Evolutionary conservation across 106 monocot species (phyloP).

Genomic region (Acanthochlamys bracteata): DNA sequence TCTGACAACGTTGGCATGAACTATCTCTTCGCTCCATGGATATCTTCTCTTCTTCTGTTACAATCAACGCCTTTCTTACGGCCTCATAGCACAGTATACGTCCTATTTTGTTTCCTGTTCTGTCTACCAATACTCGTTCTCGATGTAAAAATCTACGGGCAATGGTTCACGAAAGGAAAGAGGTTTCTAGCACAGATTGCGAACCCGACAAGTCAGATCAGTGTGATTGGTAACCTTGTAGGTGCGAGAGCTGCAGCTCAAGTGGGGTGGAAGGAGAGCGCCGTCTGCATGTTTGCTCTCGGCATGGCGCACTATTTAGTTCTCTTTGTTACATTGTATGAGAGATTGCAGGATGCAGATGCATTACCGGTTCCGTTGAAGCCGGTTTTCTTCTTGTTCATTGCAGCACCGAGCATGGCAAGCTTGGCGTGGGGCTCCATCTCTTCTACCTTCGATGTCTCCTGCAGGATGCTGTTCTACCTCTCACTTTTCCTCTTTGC

Average conservation of each 20-base stretch:
- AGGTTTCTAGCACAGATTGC: slow-evolving; percentile 18
- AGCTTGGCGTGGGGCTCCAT: slow-evolving; percentile 32
- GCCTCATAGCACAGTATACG: background rate
- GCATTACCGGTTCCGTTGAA: slow-evolving; percentile 15
- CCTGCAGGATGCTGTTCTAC: slow-evolving; percentile 31
- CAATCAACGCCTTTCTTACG: slow-evolving; percentile 17
- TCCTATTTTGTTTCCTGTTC: slow-evolving; percentile 10
- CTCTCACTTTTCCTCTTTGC: slow-evolving; percentile 33
- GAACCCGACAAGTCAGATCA: slow-evolving; percentile 29
- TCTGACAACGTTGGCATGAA: slow-evolving; percentile 27
- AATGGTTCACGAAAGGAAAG: slow-evolving; percentile 27
- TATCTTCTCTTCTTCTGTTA: slow-evolving; percentile 23
- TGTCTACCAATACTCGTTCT: slow-evolving; percentile 16
- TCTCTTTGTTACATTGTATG: slow-evolving; percentile 26
- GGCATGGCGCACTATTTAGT: slow-evolving; percentile 28
- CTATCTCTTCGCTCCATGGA: slow-evolving; percentile 34
- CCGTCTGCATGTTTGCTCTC: slow-evolving; percentile 21
- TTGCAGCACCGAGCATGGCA: slow-evolving; percentile 23
- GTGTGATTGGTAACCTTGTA: slow-evolving; percentile 25
- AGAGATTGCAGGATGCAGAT: slow-evolving; percentile 19
- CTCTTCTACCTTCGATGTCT: slow-evolving; percentile 16
- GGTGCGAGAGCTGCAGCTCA: slow-evolving; percentile 14
- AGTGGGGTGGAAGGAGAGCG: slow-evolving; percentile 23
- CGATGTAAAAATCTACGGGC: slow-evolving; percentile 31
- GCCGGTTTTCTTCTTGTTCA: slow-evolving; percentile 32